These are phyloP conservation scores for Aspergillus jensenii DNA, from an alignment of 2,329 filamentous ascomycete species.

Conservation along the genomic window DNA sequence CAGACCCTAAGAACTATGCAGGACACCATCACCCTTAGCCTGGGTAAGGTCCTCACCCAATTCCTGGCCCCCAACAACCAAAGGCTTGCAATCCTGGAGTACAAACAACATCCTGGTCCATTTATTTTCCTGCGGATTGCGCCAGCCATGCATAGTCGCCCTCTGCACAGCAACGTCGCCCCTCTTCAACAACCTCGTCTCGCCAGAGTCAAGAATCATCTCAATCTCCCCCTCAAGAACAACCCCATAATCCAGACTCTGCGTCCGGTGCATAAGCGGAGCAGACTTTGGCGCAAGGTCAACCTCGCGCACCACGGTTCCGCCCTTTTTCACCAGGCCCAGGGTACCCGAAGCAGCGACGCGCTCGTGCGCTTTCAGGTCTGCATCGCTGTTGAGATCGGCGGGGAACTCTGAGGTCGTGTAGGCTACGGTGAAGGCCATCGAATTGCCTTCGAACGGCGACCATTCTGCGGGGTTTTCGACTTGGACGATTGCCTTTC, in stretches of 20 bases:
- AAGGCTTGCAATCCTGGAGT: constrained; percentile 27
- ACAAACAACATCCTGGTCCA: constrained; percentile 50
- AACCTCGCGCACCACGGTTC: constrained; percentile 48
- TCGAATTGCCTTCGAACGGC: constrained; percentile 25
- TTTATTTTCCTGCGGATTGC: constrained; percentile 48
- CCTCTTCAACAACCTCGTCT: constrained; percentile 45
- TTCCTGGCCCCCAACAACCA: constrained; percentile 21
- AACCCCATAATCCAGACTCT: constrained; percentile 56
- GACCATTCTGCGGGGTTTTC: constrained; percentile 30
- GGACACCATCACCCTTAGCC: constrained; percentile 2
- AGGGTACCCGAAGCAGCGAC: constrained; percentile 25
- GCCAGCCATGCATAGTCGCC: constrained; percentile 57
- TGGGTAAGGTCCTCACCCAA: constrained; percentile 28
- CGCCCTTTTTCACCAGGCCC: constrained; percentile 40
- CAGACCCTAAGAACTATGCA: not conserved
- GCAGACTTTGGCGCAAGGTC: constrained; percentile 49
- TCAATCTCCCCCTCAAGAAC: constrained; percentile 56
- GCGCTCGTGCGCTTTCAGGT: constrained; percentile 34
- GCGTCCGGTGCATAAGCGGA: constrained; percentile 54
- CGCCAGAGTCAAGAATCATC: constrained; percentile 54
- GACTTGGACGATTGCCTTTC: constrained; percentile 39
- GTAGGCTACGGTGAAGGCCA: constrained; percentile 44
- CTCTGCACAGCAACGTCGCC: constrained; percentile 59
- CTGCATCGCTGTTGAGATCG: constrained; percentile 35
- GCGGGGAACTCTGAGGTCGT: constrained; percentile 40